Percentiles rank a stretch among this genome's conserved stretches.
Evolutionary conservation across 2,329 filamentous ascomycete genomes (phyloP).

Genomic region (Phialophora verrucosa): DNA sequence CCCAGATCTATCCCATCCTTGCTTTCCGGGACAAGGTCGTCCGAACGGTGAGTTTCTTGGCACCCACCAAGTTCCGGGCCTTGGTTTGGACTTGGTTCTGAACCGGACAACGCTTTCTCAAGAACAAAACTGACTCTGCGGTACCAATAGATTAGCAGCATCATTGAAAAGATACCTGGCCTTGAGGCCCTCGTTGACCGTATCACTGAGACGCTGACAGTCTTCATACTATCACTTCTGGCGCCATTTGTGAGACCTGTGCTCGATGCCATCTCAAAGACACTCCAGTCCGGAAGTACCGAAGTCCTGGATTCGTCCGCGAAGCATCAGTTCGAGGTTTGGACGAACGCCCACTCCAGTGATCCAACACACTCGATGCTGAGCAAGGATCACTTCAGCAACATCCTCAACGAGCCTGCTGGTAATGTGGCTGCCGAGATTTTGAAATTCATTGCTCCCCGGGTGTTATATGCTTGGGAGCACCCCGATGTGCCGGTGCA

Average conservation of each 20-base stretch:
- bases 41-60: slow-evolving; percentile 57
- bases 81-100: not conserved
- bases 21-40: slow-evolving; percentile 94
- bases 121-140: not conserved
- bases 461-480: slow-evolving; percentile 91
- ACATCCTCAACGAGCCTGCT: slow-evolving; percentile 77
- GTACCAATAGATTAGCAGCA: slow-evolving; percentile 68
- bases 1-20: slow-evolving; percentile 92
- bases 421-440: slow-evolving; percentile 75
- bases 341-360: slow-evolving; percentile 75
- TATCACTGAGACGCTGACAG: slow-evolving; percentile 88
- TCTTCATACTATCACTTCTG: slow-evolving; percentile 88
- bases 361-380: slow-evolving; percentile 84
- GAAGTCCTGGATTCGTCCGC: slow-evolving; percentile 70
- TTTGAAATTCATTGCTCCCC: slow-evolving; percentile 84
- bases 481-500: slow-evolving; percentile 81
- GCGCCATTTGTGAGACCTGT: slow-evolving; percentile 92
- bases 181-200: slow-evolving; percentile 88
- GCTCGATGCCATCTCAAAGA: slow-evolving; percentile 83
- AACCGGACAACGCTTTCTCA: not conserved
- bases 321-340: slow-evolving; percentile 77
- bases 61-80: not conserved
- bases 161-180: slow-evolving; percentile 90
- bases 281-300: slow-evolving; percentile 83
- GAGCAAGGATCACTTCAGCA: slow-evolving; percentile 84